These are phyloP conservation scores for Candida pseudocylindracea DNA, from an alignment of 1,139 yeast genomes.

Conservation along the genomic window DNA sequence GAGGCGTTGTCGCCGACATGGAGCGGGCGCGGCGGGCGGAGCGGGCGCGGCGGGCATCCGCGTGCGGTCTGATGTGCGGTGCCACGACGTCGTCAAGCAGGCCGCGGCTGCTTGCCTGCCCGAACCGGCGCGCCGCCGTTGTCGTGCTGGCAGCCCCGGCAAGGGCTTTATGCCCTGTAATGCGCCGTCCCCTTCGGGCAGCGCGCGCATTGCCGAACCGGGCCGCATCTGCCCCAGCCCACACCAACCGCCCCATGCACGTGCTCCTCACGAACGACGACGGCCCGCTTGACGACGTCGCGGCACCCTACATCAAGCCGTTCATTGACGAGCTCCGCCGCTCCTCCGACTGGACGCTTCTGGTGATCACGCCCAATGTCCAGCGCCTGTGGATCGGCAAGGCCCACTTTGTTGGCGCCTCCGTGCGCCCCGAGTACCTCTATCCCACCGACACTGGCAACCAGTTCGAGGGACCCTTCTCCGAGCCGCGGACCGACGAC, in stretches of 20 bases:
- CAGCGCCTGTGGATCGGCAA: constrained; percentile 87
- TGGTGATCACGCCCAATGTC: constrained; percentile 63
- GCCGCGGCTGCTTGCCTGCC: constrained; percentile 96
- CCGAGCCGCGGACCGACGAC: constrained; percentile 1
- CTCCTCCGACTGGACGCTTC: constrained; percentile 63
- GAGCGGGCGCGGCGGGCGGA: constrained; percentile 36
- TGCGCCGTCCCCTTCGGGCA: no score
- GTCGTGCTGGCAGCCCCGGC: no score
- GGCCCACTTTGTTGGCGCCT: constrained; percentile 85
- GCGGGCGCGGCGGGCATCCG: constrained; percentile 35
- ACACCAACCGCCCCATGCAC: constrained; percentile 11
- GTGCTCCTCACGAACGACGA: constrained; percentile 69
- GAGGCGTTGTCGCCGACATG: no score
- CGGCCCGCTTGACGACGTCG: constrained; percentile 66
- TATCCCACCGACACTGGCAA: constrained; percentile 10
- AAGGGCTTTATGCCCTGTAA: no score
- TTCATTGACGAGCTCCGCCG: constrained; percentile 47
- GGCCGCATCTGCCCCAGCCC: no score
- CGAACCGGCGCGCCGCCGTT: no score
- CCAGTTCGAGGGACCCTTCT: constrained; percentile 44
- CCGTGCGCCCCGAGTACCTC: constrained; percentile 11
- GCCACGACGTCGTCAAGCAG: constrained; percentile 68
- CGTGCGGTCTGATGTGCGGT: constrained; percentile 69
- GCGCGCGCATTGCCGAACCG: no score
- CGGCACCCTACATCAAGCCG: constrained; percentile 76